A percentile compares a stretch with the other conserved stretches of the same genome.
These are phyloP conservation scores for Xylariomycetidae sp. DNA, from an alignment of 2,329 filamentous ascomycete genomes.

Conservation along the genomic window DNA sequence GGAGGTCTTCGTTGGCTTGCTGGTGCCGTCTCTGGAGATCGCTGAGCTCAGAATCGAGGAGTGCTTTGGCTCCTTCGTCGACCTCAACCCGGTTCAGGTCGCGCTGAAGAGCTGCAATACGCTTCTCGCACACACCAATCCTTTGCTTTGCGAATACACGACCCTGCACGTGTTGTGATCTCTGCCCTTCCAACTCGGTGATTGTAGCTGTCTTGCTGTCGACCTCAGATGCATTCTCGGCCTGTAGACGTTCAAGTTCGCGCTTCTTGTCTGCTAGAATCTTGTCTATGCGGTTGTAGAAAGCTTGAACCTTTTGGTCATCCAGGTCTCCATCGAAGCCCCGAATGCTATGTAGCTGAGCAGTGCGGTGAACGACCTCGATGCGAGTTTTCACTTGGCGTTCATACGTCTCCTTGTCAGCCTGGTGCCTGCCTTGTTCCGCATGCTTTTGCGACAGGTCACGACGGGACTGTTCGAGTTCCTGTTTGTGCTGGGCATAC, in stretches of 20 bases:
- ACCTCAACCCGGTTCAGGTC: slow-evolving; percentile 68
- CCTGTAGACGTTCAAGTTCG: slow-evolving; percentile 67
- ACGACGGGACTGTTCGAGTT: slow-evolving; percentile 38
- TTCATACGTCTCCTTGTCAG: slow-evolving; percentile 82
- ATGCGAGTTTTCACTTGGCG: slow-evolving; percentile 67
- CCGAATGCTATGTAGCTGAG: slow-evolving; percentile 69
- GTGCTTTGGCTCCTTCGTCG: slow-evolving; percentile 78
- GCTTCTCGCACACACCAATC: slow-evolving; percentile 67
- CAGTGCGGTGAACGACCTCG: slow-evolving; percentile 70
- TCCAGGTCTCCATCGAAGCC: slow-evolving; percentile 77
- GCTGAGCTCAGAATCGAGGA: slow-evolving; percentile 66
- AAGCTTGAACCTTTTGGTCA: slow-evolving; percentile 66
- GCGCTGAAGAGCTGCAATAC: slow-evolving; percentile 58
- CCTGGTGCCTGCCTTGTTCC: slow-evolving; percentile 73
- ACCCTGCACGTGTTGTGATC: slow-evolving; percentile 65
- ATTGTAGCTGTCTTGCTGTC: slow-evolving; percentile 66
- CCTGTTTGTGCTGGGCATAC: slow-evolving; percentile 58
- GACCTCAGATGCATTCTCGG: slow-evolving; percentile 67
- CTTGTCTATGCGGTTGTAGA: slow-evolving; percentile 71
- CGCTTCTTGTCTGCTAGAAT: slow-evolving; percentile 72
- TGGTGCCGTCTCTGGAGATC: slow-evolving; percentile 61
- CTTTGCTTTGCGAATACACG: slow-evolving; percentile 69
- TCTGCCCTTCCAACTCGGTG: slow-evolving; percentile 67
- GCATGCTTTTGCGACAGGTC: slow-evolving; percentile 47
- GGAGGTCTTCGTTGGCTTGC: slow-evolving; percentile 56